Evolutionary conservation across 1,284 basidiomycete genomes (phyloP).

Genomic region (Naganishia sp.): DNA sequence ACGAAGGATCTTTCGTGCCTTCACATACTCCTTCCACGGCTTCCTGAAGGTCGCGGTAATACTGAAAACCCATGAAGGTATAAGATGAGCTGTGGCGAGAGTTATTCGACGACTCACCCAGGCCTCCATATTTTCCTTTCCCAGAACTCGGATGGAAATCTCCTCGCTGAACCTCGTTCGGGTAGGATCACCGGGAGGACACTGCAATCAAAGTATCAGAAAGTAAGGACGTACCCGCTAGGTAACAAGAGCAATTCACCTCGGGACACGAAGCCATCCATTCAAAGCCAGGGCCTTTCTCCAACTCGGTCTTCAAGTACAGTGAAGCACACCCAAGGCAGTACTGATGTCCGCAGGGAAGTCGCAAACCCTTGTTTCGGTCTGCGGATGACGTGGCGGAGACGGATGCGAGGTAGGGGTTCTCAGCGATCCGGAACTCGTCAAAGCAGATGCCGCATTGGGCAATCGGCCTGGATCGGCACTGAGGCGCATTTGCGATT

Average conservation of each 20-base stretch:
- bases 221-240: neutral
- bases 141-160: constrained; percentile 9
- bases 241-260: neutral
- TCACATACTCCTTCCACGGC: constrained; percentile 7
- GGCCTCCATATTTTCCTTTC: constrained; percentile 11
- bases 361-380: constrained; percentile 12
- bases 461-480: neutral
- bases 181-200: neutral
- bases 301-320: constrained; percentile 21
- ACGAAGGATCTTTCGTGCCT: neutral
- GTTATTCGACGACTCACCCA: constrained; percentile 5
- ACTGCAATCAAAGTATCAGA: neutral
- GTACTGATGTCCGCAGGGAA: constrained; percentile 11
- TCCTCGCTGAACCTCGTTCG: constrained; percentile 13
- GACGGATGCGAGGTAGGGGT: constrained; percentile 11
- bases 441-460: constrained; percentile 19
- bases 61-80: neutral
- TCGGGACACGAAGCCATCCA: constrained; percentile 22
- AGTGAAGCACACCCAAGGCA: constrained; percentile 20
- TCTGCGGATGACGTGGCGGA: constrained; percentile 14
- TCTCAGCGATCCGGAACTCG: constrained; percentile 11
- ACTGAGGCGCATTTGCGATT: neutral
- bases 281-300: constrained; percentile 10
- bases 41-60: constrained; percentile 20
- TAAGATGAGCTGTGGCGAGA: neutral